These are phyloP conservation scores for Bacterosira constricta DNA, from an alignment of 108 stramenopile species.

Conservation along the genomic window DNA sequence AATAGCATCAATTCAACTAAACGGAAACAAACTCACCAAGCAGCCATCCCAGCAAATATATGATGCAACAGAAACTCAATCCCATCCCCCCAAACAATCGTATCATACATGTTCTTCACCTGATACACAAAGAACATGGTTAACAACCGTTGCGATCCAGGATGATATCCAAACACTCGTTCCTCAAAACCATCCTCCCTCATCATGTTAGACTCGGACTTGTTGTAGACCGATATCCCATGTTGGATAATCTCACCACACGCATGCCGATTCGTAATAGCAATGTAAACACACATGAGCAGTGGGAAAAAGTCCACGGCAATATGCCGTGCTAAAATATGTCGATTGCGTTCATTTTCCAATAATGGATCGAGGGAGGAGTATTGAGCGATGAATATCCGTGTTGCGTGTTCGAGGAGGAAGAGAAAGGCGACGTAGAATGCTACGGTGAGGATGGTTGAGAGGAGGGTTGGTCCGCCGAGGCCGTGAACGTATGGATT, in stretches of 20 bases:
- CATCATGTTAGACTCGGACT: conserved; percentile 24
- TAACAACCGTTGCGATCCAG: conserved; percentile 53
- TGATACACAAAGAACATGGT: conserved; percentile 81
- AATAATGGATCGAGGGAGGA: conserved; percentile 60
- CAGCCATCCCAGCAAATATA: conserved; percentile 63
- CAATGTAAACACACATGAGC: conserved; percentile 56
- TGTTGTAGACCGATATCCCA: not conserved
- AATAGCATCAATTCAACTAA: too few relatives aligned
- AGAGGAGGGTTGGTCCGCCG: conserved; percentile 37
- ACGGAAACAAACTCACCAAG: conserved; percentile 49
- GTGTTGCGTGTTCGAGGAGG: conserved; percentile 15
- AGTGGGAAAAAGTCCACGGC: conserved; percentile 68
- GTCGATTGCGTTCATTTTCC: conserved; percentile 58
- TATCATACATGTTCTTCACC: conserved; percentile 84
- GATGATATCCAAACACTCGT: conserved; percentile 68
- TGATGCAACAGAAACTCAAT: conserved; percentile 82
- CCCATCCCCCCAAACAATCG: conserved; percentile 84
- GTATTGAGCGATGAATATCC: conserved; percentile 1
- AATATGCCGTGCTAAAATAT: conserved; percentile 80
- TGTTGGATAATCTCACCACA: conserved; percentile 40
- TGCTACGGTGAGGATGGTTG: conserved; percentile 45
- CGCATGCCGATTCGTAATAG: conserved; percentile 47
- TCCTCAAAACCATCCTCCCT: conserved; percentile 50
- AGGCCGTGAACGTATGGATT: conserved; percentile 33
- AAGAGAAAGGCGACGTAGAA: conserved; percentile 38